Base-by-base conservation (phyloP, 148 eudicot species). In the Suaeda aralocaspica region DNA sequence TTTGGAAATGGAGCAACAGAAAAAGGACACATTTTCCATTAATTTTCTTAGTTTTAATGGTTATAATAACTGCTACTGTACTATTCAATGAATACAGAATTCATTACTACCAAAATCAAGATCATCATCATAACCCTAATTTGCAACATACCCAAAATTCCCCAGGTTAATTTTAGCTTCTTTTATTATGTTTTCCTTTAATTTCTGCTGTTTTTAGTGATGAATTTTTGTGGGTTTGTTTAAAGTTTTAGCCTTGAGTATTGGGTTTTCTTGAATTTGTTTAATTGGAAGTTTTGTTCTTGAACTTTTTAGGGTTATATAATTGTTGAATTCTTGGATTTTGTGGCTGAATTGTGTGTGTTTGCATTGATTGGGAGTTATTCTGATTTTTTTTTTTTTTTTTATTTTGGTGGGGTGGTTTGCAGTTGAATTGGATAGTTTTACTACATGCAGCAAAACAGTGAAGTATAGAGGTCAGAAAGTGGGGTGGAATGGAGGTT, bases 391-490 rank as follows among this genome's bases (percentile, higher is more conserved):
- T 34, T 25, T 42, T 68, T 72, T 69, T 14, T 41, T 77, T 26
- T 75, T 33, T 28, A 42, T 63, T 52, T 49, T 48, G 16, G 49
- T 59, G 64, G 66, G 44, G 11, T 74, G 59, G 58, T 36, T 59
- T 82, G 78, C 76, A 94, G 97, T 78, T 59, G 76, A 68, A 71
- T 68, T 94, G 78, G 97, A 94, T 85, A 87, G 92, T 72, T 87
- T 74, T 77, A 94, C 87, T 64, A 74, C 56, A 25, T 94, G 97
- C 75, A 82, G 73, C 75, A 72, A 89, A 42, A 89, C 92, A 2
- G 85, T 89, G 26, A 73, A 82, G 77, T 94, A 94, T 75, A 81
- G 82, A 71, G 90, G 97, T 44, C 71, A 77, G 64, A 83, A 76
- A 83, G 74, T 77, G 28, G 68, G 76, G 59, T 76, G 86, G 84